phyloP scores from a whole-genome alignment of 164 flowering plant genomes.

The Amborella trichopoda region DNA sequence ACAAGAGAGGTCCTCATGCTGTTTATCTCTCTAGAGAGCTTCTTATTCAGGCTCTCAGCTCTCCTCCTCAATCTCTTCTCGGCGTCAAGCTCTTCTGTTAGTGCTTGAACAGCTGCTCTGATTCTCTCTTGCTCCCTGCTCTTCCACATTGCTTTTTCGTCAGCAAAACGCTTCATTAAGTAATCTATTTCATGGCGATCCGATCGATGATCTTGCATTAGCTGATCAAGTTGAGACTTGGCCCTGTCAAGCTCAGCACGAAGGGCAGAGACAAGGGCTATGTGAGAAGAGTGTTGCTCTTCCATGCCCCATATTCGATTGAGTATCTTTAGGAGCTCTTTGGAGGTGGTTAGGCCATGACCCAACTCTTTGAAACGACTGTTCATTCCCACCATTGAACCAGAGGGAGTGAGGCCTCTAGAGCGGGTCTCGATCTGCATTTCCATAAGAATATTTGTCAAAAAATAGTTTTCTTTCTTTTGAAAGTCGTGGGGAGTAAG shows the following conservation, averaged over 20 bases:
- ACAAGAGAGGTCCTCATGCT: slow-evolving; percentile 46
- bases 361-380: slow-evolving; percentile 63
- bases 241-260: slow-evolving; percentile 88
- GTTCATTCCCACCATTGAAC: slow-evolving; percentile 35
- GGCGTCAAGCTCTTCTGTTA: slow-evolving; percentile 64
- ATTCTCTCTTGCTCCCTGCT: slow-evolving; percentile 48
- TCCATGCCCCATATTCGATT: slow-evolving; percentile 72
- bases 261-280: slow-evolving; percentile 73
- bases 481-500: too few relatives aligned
- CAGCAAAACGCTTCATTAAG: slow-evolving; percentile 61
- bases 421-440: slow-evolving; percentile 67
- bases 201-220: slow-evolving; percentile 59
- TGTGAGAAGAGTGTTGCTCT: slow-evolving; percentile 61
- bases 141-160: slow-evolving; percentile 81
- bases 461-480: too few relatives aligned
- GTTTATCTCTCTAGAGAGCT: slow-evolving; percentile 67
- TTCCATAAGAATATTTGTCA: too few relatives aligned
- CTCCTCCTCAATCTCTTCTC: slow-evolving; percentile 76
- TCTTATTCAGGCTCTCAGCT: slow-evolving; percentile 74
- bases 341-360: slow-evolving; percentile 70
- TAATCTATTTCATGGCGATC: slow-evolving; percentile 45
- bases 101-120: slow-evolving; percentile 54
- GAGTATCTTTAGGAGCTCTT: slow-evolving; percentile 75
- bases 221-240: slow-evolving; percentile 54
- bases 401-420: slow-evolving; percentile 36